Conservation (phyloP, 2,329 filamentous ascomycete species). For the Colletotrichum orbiculare region DNA sequence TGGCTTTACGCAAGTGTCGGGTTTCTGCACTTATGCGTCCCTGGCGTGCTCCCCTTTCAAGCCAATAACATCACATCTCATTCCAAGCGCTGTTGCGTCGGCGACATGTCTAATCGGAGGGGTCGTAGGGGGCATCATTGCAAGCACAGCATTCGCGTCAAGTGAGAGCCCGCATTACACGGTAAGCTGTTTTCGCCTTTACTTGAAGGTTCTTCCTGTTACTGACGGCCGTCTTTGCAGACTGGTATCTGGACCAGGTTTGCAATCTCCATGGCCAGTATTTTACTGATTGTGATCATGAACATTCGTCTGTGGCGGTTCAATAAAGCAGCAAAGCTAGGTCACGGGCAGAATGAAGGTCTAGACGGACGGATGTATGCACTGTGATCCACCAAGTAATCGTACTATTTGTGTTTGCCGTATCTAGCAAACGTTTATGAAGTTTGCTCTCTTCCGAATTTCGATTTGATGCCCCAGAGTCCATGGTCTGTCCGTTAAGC, state of each 20-base stretch:
- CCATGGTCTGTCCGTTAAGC: no score
- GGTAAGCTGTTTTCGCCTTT: constrained; percentile 11
- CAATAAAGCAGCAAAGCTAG: constrained; percentile 32
- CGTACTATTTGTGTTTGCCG: no score
- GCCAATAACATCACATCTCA: constrained; percentile 46
- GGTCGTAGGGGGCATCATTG: constrained; percentile 41
- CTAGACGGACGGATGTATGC: constrained; percentile 33
- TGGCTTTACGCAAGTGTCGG: constrained; percentile 41
- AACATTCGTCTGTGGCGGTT: constrained; percentile 30
- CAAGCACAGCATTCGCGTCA: constrained; percentile 38
- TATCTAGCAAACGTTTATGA: no score
- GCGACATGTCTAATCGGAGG: constrained; percentile 44
- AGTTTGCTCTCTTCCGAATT: no score
- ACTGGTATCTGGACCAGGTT: constrained; percentile 34
- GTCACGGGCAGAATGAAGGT: constrained; percentile 19
- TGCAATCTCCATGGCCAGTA: constrained; percentile 32
- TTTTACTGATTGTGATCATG: constrained; percentile 25
- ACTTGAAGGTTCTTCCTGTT: neutral
- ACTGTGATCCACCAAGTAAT: constrained; percentile 3
- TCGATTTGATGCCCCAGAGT: no score
- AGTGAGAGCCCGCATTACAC: constrained; percentile 39
- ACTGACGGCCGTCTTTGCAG: neutral
- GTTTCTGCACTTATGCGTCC: constrained; percentile 43
- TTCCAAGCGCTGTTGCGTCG: constrained; percentile 44
- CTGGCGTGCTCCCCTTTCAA: constrained; percentile 44